phyloP scores from a whole-genome alignment of 106 monocot genomes.

The Dendrobium chrysotoxum region DNA sequence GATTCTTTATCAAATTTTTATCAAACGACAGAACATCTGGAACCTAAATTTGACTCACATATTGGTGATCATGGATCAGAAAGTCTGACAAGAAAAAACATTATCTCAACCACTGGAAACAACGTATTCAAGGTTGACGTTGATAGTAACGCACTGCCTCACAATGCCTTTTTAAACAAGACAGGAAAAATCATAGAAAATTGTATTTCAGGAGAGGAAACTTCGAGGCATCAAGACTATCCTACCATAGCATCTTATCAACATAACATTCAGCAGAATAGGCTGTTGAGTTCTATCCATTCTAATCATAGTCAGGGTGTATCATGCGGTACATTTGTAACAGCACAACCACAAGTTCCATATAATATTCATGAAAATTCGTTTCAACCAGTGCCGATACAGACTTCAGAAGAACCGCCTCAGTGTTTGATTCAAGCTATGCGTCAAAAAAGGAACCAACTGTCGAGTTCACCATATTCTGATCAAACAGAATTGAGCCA shows the following conservation, averaged over 20 bases:
- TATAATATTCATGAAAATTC: constrained; percentile 10
- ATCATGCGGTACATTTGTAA: neutral
- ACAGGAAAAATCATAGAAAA: neutral
- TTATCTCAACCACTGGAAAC: too few species aligned
- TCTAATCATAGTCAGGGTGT: constrained; percentile 22
- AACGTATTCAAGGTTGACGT: too few species aligned
- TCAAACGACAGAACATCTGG: neutral
- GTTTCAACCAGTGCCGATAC: neutral
- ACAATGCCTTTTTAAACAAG: too few species aligned
- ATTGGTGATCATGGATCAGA: too few species aligned
- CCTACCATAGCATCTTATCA: neutral
- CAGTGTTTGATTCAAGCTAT: constrained; percentile 30
- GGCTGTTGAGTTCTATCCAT: constrained; percentile 16
- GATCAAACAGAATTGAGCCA: neutral
- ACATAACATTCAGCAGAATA: constrained; percentile 3
- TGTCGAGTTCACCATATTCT: constrained; percentile 9
- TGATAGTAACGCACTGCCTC: too few species aligned
- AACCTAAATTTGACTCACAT: too few species aligned
- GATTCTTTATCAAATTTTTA: constrained; percentile 14
- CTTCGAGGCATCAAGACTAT: constrained; percentile 1
- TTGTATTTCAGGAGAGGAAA: neutral
- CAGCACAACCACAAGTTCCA: constrained; percentile 12
- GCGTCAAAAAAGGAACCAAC: constrained; percentile 3
- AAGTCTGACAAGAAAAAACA: constrained; percentile 2
- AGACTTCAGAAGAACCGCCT: constrained; percentile 15